Evolutionary conservation across 176 grass and related monocot species (phyloP), one percentile per base, ranked within the genome.

Genomic region (Musa beccarii): DNA sequence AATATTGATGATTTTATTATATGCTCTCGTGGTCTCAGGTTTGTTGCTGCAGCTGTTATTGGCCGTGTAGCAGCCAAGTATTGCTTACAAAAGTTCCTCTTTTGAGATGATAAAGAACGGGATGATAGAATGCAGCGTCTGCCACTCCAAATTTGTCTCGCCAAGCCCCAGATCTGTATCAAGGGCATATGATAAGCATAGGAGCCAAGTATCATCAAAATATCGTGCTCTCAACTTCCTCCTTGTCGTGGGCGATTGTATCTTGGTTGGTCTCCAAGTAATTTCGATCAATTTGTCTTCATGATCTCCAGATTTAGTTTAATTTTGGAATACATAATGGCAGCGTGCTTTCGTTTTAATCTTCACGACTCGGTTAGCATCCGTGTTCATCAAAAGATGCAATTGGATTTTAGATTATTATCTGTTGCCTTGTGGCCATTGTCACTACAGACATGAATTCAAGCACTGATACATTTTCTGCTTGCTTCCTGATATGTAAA

Each of bases 201-300:
- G 75, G 57, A 76, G 34, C 20, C 59, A 76, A 17, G 49, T 76
- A 24, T 76, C 75, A 5, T 76, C 75, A 14, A 76, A 63, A 51
- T 16, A 63, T 52, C 43, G 75, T n/a, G 75, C 61, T 25, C 75
- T 77, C 20, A 77, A 66, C 49, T 14, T 77, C 75, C 21, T 77
- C 25, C 75, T 77, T 23, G 75, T 77, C 9, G 20, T 77, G 12
- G 75, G 75, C 25, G 75, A 77, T 61, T 77, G 75, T 49, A 24
- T 76, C 75, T 64, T 76, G 49, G 75, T 76, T 65, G 75, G 75
- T 43, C 75, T 76, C 21, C 75, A 76, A 59, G 75, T 76, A 63
- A 64, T 51, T 22, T 76, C 52, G 22, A 75, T 52, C 5, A 17
- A 64, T 50, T 52, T 63, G n/a, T 24, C 57, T 64, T 65, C 12